Conservation (phyloP, 2,329 filamentous ascomycete species). For the Talaromyces albobiverticillius region DNA sequence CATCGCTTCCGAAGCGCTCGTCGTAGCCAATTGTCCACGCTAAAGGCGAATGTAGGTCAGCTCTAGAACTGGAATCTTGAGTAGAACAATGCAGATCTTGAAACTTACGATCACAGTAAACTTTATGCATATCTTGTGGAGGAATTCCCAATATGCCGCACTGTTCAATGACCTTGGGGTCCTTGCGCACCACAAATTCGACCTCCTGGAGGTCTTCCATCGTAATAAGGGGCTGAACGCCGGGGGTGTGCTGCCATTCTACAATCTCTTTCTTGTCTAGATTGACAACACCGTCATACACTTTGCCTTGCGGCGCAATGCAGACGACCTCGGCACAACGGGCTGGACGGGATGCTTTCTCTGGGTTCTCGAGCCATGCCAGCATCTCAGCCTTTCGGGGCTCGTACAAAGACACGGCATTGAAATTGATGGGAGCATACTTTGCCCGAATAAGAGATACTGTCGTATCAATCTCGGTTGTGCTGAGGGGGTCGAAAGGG, state of each 20-base stretch:
- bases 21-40: slow-evolving; percentile 95
- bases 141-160: slow-evolving; percentile 80
- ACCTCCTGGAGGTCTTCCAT: slow-evolving; percentile 86
- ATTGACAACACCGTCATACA: slow-evolving; percentile 80
- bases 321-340: slow-evolving; percentile 80
- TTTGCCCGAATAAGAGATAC: slow-evolving; percentile 67
- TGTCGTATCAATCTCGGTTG: slow-evolving; percentile 68
- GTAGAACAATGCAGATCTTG: neutral
- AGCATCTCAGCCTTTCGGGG: slow-evolving; percentile 82
- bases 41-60: slow-evolving; percentile 24
- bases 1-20: slow-evolving; percentile 74
- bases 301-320: slow-evolving; percentile 72
- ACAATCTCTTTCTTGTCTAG: slow-evolving; percentile 64
- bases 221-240: slow-evolving; percentile 83
- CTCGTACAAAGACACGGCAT: slow-evolving; percentile 80
- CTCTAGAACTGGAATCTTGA: too few species aligned
- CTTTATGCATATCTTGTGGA: slow-evolving; percentile 83
- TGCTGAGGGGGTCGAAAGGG: slow-evolving; percentile 74
- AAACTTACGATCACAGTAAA: slow-evolving; percentile 79
- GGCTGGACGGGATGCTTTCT: slow-evolving; percentile 59
- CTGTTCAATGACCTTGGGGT: slow-evolving; percentile 86
- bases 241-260: slow-evolving; percentile 71
- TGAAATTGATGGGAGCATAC: slow-evolving; percentile 73
- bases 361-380: slow-evolving; percentile 69
- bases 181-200: slow-evolving; percentile 70